Percentiles rank a stretch among this genome's conserved stretches.
These are phyloP conservation scores for Rhynchospora pubera DNA, from an alignment of 176 grass and related monocot genomes.

Conservation along the genomic window DNA sequence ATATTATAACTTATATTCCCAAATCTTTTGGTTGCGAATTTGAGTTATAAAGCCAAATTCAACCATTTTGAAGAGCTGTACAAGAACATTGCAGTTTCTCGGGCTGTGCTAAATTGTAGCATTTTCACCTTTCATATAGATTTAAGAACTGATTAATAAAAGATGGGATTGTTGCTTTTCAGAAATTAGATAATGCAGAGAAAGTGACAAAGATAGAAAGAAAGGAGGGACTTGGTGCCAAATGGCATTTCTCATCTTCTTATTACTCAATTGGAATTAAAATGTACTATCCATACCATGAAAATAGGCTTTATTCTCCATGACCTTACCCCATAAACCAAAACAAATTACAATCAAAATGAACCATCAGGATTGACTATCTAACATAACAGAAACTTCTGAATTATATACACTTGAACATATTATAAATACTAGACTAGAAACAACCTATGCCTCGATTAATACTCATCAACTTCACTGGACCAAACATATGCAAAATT, in stretches of 20 bases:
- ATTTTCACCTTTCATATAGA: not conserved
- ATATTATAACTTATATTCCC: not conserved
- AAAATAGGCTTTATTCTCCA: not conserved
- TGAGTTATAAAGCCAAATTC: not conserved
- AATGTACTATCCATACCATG: not conserved
- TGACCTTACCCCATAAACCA: not conserved
- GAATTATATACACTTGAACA: not conserved
- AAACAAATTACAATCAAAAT: not conserved
- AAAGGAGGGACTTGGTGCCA: not conserved
- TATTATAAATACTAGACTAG: not conserved
- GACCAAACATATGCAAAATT: not conserved
- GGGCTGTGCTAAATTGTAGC: not conserved
- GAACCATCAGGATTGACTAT: not conserved
- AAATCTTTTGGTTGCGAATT: not conserved
- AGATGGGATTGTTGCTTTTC: not conserved
- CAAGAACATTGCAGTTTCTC: not conserved
- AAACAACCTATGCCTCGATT: not conserved
- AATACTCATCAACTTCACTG: not conserved
- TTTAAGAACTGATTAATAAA: conserved; percentile 1
- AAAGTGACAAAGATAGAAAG: not conserved
- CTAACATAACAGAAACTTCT: not conserved
- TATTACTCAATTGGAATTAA: not conserved
- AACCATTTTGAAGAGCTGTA: not conserved
- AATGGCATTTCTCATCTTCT: not conserved
- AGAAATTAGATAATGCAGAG: not conserved